Evolutionary conservation across 116 monocot species (phyloP).

Genomic region (Iris pallida): DNA sequence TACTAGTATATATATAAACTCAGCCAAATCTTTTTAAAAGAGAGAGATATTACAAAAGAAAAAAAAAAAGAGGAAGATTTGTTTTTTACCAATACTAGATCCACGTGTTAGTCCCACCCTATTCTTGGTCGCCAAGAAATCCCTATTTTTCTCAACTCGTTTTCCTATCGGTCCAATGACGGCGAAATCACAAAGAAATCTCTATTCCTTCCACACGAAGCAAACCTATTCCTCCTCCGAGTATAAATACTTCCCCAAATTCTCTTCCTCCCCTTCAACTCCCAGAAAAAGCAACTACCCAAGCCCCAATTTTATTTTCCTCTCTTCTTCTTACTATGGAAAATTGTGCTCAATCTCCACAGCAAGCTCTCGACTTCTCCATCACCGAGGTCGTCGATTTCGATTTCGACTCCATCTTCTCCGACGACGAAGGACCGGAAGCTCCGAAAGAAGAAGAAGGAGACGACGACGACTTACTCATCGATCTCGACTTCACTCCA

Average conservation of each 20-base stretch:
- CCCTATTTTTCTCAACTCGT: not conserved
- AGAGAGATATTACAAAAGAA: no score
- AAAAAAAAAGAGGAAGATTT: no score
- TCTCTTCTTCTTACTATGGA: not conserved
- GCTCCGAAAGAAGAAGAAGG: not conserved
- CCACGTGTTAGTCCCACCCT: no score
- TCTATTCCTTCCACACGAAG: not conserved
- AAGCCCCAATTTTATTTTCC: not conserved
- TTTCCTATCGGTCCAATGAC: not conserved
- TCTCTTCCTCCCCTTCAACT: not conserved
- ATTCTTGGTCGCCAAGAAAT: no score
- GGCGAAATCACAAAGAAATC: not conserved
- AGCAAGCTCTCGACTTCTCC: not conserved
- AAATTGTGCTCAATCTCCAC: not conserved
- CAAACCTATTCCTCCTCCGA: not conserved
- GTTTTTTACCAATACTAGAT: no score
- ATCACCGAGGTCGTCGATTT: not conserved
- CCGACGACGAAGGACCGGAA: no score
- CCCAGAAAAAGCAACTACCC: not conserved
- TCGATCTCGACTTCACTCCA: constrained; percentile 10
- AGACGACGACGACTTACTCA: constrained; percentile 4
- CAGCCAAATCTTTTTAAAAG: no score
- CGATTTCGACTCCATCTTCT: constrained; percentile 2
- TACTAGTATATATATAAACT: no score
- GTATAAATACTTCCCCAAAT: not conserved